Conservation (phyloP, 768 basidiomycete genomes). For the Mycena olivaceomarginata region DNA sequence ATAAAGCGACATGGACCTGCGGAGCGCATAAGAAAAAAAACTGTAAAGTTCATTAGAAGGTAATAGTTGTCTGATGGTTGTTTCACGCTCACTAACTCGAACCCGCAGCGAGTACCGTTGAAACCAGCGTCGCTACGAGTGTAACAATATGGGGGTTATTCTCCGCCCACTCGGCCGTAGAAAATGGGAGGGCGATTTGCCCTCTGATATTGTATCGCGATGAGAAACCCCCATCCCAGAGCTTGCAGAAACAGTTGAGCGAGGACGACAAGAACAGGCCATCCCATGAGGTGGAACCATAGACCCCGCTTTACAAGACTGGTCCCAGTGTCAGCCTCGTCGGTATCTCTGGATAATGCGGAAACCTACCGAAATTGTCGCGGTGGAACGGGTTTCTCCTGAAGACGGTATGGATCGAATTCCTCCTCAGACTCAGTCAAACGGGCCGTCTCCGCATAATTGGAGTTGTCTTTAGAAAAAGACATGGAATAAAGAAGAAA, state of each 20-base stretch:
- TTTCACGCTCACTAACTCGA: constrained; percentile 18
- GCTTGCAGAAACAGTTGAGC: constrained; percentile 28
- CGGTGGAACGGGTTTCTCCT: constrained; percentile 15
- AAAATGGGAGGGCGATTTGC: constrained; percentile 20
- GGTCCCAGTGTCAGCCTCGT: background rate
- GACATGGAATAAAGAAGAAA: too few relatives aligned
- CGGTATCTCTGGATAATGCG: background rate
- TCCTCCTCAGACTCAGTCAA: background rate
- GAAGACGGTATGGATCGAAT: constrained; percentile 21
- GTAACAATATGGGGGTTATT: constrained; percentile 18
- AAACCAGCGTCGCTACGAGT: constrained; percentile 16
- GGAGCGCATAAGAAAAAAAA: constrained; percentile 29
- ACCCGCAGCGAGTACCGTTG: constrained; percentile 18
- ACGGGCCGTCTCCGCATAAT: too few relatives aligned
- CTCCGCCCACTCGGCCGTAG: background rate
- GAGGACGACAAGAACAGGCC: constrained; percentile 29
- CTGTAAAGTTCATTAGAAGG: background rate
- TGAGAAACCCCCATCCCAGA: constrained; percentile 27
- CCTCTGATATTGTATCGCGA: background rate
- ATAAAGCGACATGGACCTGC: constrained; percentile 21
- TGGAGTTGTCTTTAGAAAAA: too few relatives aligned
- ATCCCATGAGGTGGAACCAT: constrained; percentile 15
- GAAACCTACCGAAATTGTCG: constrained; percentile 6
- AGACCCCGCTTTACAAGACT: background rate
- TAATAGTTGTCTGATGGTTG: background rate